phyloP scores from a whole-genome alignment of 306 rosid genomes.

The Trifolium subterraneum region DNA sequence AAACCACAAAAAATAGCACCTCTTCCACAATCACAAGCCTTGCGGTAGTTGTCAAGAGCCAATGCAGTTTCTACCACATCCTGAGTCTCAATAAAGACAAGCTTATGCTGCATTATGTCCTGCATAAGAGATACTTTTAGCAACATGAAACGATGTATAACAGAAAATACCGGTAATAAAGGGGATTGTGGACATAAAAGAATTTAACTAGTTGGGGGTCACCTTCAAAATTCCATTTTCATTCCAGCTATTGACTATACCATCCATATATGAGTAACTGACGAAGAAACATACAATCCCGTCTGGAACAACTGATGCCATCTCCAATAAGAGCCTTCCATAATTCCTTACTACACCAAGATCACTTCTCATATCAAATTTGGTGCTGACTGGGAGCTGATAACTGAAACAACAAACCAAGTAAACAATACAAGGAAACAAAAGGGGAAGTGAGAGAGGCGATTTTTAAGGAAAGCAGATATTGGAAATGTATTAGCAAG shows the following conservation, averaged over 20 bases:
- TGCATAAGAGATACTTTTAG: slow-evolving; percentile 45
- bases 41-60: slow-evolving; percentile 95
- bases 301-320: slow-evolving; percentile 96
- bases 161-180: slow-evolving; percentile 3
- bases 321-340: slow-evolving; percentile 93
- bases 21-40: slow-evolving; percentile 98
- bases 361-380: slow-evolving; percentile 99
- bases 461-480: slow-evolving; percentile 23
- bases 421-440: slow-evolving; percentile 28
- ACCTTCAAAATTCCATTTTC: slow-evolving; percentile 94
- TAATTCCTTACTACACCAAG: slow-evolving; percentile 92
- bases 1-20: slow-evolving; percentile 65
- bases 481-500: no score
- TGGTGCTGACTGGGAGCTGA: slow-evolving; percentile 95
- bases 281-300: slow-evolving; percentile 93
- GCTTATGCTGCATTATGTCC: slow-evolving; percentile 99
- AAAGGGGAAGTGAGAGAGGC: slow-evolving; percentile 2
- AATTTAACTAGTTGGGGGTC: slow-evolving; percentile 33
- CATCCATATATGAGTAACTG: slow-evolving; percentile 97
- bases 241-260: slow-evolving; percentile 91
- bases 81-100: slow-evolving; percentile 91
- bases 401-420: slow-evolving; percentile 65
- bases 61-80: slow-evolving; percentile 95
- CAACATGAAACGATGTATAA: slow-evolving; percentile 29
- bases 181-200: slow-evolving; percentile 11